Evolutionary conservation across 441 rosid genomes (phyloP), one percentile per base, ranked within the genome.

Genomic region (Gossypium gossypioides): DNA sequence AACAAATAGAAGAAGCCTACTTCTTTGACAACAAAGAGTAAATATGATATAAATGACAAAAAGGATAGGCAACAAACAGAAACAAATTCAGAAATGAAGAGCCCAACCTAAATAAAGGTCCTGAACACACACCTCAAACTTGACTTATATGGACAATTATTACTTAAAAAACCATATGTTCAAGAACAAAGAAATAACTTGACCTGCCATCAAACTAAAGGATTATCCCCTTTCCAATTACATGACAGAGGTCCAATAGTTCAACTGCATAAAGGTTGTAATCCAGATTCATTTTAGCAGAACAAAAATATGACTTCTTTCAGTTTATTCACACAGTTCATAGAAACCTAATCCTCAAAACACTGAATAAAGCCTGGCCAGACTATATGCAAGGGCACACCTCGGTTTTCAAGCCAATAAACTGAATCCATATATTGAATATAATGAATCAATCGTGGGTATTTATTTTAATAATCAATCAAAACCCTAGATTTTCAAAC

Each of bases 371-470:
- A 51, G 16, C 46, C 51, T 16, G 24, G 24, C 51, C 40, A 56
- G n/a, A 60, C n/a, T 13, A 66, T 24, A 48, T n/a, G 22, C 3
- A 71, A 67, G 60, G 68, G 61, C 18, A 74, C 84, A 89, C 99
- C 3, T 25, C 4, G 29, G 29, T 25, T 25, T 25, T 25, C 29
- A 25, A 25, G 29, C 29, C 29, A 3, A 25, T 25, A 25, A 25
- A 25, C 29, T 25, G 29, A 25, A 25, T 25, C 29, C 29, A 25
- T 25, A 25, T 25, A 25, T 25, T 25, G 29, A 25, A 3, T 25
- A 25, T 25, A 25, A 3, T 25, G 29, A 25, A 25, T 25, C 29
- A 0, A 25, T 3, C 4, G 29, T 25, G 29, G 0, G 29, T 25
- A 25, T 25, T 25, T 25, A 3, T 25, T 25, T 25, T 25, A 25